A percentile compares a stretch with the other conserved stretches of the same genome.
Conservation (phyloP, 306 rosid genomes). For the Trifolium repens region DNA sequence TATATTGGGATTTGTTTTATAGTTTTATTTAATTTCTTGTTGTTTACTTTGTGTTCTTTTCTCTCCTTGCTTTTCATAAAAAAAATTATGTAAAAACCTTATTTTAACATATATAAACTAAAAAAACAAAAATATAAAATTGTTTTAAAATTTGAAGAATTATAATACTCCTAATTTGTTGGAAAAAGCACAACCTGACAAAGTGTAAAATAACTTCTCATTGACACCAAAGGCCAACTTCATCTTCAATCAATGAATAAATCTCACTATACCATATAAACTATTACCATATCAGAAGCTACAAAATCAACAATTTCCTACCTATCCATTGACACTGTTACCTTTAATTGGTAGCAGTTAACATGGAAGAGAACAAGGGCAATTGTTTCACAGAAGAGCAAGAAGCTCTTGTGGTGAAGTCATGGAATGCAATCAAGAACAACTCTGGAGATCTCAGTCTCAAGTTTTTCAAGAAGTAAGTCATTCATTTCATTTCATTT, state of each 20-base stretch:
- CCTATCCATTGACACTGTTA: background rate
- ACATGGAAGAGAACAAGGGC: background rate
- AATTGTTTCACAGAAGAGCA: slow-evolving; percentile 68
- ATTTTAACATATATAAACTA: too few relatives aligned
- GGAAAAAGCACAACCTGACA: background rate
- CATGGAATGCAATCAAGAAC: slow-evolving; percentile 77
- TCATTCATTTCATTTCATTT: background rate
- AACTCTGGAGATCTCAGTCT: slow-evolving; percentile 64
- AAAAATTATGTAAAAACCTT: too few relatives aligned
- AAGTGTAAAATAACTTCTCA: slow-evolving; percentile 40
- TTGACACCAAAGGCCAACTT: slow-evolving; percentile 39
- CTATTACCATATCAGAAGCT: background rate
- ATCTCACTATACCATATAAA: slow-evolving; percentile 2
- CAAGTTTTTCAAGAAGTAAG: slow-evolving; percentile 72
- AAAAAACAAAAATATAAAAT: too few relatives aligned
- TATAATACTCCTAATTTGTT: too few relatives aligned
- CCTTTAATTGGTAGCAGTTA: background rate
- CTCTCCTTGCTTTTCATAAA: too few relatives aligned
- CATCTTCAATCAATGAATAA: background rate
- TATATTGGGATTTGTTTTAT: too few relatives aligned
- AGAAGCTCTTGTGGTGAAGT: slow-evolving; percentile 73
- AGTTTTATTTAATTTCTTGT: too few relatives aligned
- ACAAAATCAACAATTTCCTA: background rate
- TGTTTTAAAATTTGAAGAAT: too few relatives aligned
- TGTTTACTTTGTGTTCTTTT: too few relatives aligned